Conservation (phyloP, 2,329 filamentous ascomycete species). For the Colletotrichum spaethianum region DNA sequence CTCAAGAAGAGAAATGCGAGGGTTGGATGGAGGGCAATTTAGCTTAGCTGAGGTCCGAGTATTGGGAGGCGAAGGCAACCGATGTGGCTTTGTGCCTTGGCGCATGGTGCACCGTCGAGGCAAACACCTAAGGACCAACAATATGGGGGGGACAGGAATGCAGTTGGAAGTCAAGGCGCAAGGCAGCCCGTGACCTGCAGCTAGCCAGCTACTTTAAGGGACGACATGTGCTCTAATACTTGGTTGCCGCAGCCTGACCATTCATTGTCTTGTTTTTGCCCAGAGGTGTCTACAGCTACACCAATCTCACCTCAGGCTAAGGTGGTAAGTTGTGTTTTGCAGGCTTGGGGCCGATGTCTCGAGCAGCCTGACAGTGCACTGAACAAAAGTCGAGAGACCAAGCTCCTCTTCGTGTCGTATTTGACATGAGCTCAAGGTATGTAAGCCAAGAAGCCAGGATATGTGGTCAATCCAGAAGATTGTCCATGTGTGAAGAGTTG, state of each 20-base stretch:
- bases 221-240: background rate
- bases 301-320: background rate
- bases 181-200: constrained; percentile 23
- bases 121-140: background rate
- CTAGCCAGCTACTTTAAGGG: background rate
- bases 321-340: background rate
- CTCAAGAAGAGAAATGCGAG: background rate
- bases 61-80: background rate
- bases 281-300: background rate
- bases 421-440: background rate
- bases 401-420: background rate
- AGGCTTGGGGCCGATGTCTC: background rate
- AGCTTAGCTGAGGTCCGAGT: background rate
- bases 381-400: background rate
- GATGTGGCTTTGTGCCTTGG: background rate
- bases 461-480: background rate
- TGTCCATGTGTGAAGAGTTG: background rate
- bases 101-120: background rate
- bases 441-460: background rate
- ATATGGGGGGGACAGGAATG: background rate
- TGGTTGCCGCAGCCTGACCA: background rate
- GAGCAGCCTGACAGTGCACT: background rate
- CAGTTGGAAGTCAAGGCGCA: background rate
- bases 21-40: background rate
- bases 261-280: background rate